Percentiles rank a stretch among this genome's conserved stretches.
Conservation (phyloP, 208 protist species). For the Trypanosoma mega region DNA sequence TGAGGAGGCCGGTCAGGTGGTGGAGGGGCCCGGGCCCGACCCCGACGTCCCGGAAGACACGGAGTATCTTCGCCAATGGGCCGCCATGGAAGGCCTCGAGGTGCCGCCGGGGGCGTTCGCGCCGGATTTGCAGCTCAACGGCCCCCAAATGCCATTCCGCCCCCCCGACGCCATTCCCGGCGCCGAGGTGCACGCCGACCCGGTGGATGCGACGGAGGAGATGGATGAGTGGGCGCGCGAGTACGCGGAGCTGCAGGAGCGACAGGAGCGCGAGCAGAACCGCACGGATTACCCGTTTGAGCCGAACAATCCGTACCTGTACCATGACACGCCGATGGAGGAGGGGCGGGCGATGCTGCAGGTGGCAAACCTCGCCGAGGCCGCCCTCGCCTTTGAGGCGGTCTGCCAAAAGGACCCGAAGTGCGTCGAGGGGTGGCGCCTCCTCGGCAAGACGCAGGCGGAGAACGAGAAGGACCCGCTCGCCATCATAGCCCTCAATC, state of each 20-base stretch:
- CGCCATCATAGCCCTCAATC: slow-evolving; percentile 87
- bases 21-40: slow-evolving; percentile 68
- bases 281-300: slow-evolving; percentile 88
- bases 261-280: slow-evolving; percentile 41
- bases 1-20: slow-evolving; percentile 72
- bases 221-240: slow-evolving; percentile 77
- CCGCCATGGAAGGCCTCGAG: slow-evolving; percentile 45
- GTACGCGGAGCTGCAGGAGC: slow-evolving; percentile 70
- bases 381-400: slow-evolving; percentile 87
- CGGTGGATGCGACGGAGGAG: slow-evolving; percentile 29
- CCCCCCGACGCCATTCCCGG: background rate
- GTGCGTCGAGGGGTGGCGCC: slow-evolving; percentile 71
- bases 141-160: too few species aligned
- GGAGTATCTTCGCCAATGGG: slow-evolving; percentile 55
- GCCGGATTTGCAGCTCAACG: slow-evolving; percentile 5
- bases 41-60: slow-evolving; percentile 46
- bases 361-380: slow-evolving; percentile 79
- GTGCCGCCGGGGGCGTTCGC: slow-evolving; percentile 47
- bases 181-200: slow-evolving; percentile 11
- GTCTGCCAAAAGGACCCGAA: slow-evolving; percentile 76
- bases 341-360: slow-evolving; percentile 76
- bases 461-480: slow-evolving; percentile 90
- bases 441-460: slow-evolving; percentile 81
- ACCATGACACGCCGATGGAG: slow-evolving; percentile 68
- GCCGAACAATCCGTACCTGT: slow-evolving; percentile 86